Base-by-base conservation (phyloP, 2,329 filamentous ascomycete species). In the Aureobasidium zeae region DNA sequence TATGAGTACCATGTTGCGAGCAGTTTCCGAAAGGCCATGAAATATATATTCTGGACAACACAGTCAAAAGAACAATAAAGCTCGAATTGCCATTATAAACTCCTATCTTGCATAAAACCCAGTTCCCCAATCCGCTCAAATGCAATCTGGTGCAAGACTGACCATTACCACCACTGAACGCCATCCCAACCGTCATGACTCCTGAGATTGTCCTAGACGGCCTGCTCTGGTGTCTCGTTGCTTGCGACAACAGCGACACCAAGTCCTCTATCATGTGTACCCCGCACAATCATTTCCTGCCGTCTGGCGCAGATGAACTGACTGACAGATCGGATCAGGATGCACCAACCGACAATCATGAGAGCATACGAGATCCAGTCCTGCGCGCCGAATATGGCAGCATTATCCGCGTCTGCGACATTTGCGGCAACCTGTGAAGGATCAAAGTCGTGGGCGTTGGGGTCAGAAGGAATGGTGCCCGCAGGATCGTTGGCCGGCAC, bases 291-390 rank as follows among this genome's bases (percentile, higher is more conserved):
- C 61, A 91, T 85, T 67, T 98, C 91, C 59, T 96, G 91, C 57
- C 86, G 74, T 59, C 89, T 76, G 26, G 87, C 91, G 53, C 81
- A 77, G 49, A 96, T 66, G 60, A 91, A 98, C 60, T 96, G 88
- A 55, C 83, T 87, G 13, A 94, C 79, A n/a, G 87, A 81, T 63
- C 88, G 78, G 59, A 98, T 96, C 49, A 98, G 70, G 50, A 98
- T 87, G 58, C 96, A 96, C 91, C 91, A 98, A 4, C 91, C 91
- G 1, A 94, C 82, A 58, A 98, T 85, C 91, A 98, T 98, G 35
- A 98, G 66, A 12, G 84, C 71, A 56, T 96, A 98, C 9, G 87
- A 85, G 50, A 94, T 70, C 86, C 86, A 95, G 59, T 96, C 88
- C 51, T 75, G 81, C 39, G 81, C 81, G 5, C 73, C 76, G 30